Percentiles rank a stretch among this genome's conserved stretches.
These are phyloP conservation scores for Ophiostoma angusticollis DNA, from an alignment of 2,329 filamentous ascomycete genomes.

Conservation along the genomic window DNA sequence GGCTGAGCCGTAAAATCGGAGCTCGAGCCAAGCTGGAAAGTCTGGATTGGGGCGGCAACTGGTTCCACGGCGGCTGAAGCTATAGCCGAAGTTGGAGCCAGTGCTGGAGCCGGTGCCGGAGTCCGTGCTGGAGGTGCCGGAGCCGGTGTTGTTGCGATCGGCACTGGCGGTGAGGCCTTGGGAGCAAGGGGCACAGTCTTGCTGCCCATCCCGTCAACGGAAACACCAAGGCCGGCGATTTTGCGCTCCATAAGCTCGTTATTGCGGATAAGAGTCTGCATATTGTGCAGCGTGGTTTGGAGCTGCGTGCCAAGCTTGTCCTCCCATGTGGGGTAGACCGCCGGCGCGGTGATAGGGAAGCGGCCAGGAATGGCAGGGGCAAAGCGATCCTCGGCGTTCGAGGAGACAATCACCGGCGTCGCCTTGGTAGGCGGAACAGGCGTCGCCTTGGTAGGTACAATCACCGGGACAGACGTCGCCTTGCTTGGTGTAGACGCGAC, in stretches of 20 bases:
- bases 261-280: constrained; percentile 18
- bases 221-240: constrained; percentile 12
- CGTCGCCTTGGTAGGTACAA: no score
- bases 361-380: constrained; percentile 9
- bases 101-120: no score
- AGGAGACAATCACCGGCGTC: constrained; percentile 8
- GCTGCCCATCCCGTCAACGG: constrained; percentile 10
- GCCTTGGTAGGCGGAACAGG: constrained; percentile 5
- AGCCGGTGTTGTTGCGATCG: neutral
- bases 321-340: neutral
- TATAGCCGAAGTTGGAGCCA: neutral
- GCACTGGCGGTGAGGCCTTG: no score
- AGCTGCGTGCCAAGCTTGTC: constrained; percentile 6
- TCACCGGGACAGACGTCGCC: no score
- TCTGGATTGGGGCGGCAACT: no score
- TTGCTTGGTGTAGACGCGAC: constrained; percentile 12
- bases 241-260: constrained; percentile 13
- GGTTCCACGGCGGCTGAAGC: no score
- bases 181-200: neutral
- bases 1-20: no score
- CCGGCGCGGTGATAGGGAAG: neutral
- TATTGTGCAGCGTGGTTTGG: constrained; percentile 8
- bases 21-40: no score
- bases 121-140: neutral
- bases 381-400: constrained; percentile 2